Conservation (phyloP, 2,329 filamentous ascomycete genomes). For the Cordyceps javanica region DNA sequence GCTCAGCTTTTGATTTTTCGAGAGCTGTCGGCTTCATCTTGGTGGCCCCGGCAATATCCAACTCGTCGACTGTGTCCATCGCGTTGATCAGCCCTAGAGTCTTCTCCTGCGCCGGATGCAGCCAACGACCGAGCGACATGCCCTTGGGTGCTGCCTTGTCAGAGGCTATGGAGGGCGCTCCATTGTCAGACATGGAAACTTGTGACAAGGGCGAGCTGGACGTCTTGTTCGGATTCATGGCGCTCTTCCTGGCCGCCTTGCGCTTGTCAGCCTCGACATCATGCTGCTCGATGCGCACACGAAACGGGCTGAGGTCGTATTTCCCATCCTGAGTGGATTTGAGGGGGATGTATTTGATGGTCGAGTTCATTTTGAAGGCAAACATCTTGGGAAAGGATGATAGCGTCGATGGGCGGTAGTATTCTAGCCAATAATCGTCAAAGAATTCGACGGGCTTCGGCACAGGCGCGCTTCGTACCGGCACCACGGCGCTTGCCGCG, state of each 20-base stretch:
- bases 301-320: conserved; percentile 85
- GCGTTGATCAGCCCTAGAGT: conserved; percentile 14
- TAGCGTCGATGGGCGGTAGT: conserved; percentile 81
- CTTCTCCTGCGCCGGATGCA: conserved; percentile 43
- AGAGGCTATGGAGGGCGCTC: conserved; percentile 33
- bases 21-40: conserved; percentile 52
- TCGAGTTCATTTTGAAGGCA: conserved; percentile 85
- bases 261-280: conserved; percentile 58
- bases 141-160: conserved; percentile 35
- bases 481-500: conserved; percentile 16
- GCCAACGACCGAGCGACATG: conserved; percentile 55
- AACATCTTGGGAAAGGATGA: conserved; percentile 92
- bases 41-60: conserved; percentile 18
- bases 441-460: conserved; percentile 53
- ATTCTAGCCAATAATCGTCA: conserved; percentile 97
- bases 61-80: conserved; percentile 16
- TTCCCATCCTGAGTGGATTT: conserved; percentile 65
- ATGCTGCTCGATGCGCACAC: conserved; percentile 58
- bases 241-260: conserved; percentile 60
- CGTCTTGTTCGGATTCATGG: conserved; percentile 46
- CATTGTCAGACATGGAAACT: conserved; percentile 31
- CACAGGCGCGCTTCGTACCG: conserved; percentile 29
- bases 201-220: conserved; percentile 28
- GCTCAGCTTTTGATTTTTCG: conserved; percentile 75
- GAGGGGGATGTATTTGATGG: conserved; percentile 74